These are phyloP conservation scores for Saccharomycopsis fibuligera DNA, from an alignment of 805 yeast species.

Conservation along the genomic window DNA sequence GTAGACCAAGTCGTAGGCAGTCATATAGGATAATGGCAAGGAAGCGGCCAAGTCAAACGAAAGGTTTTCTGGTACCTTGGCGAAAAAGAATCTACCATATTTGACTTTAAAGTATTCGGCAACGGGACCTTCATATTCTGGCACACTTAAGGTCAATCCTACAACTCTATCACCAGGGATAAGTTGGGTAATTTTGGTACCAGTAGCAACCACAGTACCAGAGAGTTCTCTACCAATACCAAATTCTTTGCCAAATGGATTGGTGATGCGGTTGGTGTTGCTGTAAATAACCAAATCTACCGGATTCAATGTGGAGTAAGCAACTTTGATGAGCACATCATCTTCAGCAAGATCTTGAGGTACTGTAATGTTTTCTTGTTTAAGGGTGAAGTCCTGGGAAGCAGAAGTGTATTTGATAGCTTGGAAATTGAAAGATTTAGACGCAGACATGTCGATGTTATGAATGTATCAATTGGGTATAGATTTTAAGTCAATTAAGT, in stretches of 20 bases:
- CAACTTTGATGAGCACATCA: constrained; percentile 52
- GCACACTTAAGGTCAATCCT: constrained; percentile 47
- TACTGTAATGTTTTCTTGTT: not conserved
- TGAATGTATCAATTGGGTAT: no score
- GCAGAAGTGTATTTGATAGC: not conserved
- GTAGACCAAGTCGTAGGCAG: constrained; percentile 46
- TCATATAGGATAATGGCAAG: constrained; percentile 53
- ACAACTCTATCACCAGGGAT: constrained; percentile 57
- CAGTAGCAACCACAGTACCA: constrained; percentile 54
- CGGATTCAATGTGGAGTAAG: constrained; percentile 57
- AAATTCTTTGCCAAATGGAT: constrained; percentile 42
- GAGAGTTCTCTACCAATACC: constrained; percentile 69
- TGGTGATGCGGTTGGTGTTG: constrained; percentile 38
- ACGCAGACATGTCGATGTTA: no score
- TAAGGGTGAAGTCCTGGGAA: not conserved
- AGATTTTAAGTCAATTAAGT: no score
- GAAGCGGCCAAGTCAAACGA: constrained; percentile 53
- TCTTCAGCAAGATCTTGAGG: constrained; percentile 15
- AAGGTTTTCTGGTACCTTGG: constrained; percentile 41
- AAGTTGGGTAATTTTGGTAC: constrained; percentile 37
- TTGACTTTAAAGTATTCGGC: constrained; percentile 49
- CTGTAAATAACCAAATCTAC: constrained; percentile 56
- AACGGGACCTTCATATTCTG: constrained; percentile 47
- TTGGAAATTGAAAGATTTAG: not conserved
- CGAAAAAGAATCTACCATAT: constrained; percentile 41